phyloP scores from a whole-genome alignment of 768 basidiomycete genomes.

The Lactifluus piperatus region DNA sequence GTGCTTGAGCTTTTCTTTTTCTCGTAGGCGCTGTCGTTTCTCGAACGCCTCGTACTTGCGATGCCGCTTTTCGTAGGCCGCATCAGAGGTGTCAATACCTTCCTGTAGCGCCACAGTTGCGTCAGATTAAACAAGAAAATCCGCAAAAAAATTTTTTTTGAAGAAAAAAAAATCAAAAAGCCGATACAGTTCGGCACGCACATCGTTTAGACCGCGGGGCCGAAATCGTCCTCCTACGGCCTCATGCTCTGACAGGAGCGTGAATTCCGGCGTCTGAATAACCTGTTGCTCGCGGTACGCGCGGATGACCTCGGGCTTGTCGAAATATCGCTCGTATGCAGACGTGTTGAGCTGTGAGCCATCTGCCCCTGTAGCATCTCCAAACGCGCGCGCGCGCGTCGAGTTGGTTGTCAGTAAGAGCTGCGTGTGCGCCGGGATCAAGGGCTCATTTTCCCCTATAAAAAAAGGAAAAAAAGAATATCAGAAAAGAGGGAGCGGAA shows the following conservation, averaged over 20 bases:
- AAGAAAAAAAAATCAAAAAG: background rate
- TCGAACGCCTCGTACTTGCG: slow-evolving; percentile 82
- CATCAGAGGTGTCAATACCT: slow-evolving; percentile 65
- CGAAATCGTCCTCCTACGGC: slow-evolving; percentile 62
- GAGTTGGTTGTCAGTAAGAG: slow-evolving; percentile 74
- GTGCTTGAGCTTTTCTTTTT: slow-evolving; percentile 87
- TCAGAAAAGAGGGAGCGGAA: background rate
- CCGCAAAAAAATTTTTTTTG: too few relatives aligned
- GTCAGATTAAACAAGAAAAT: slow-evolving; percentile 12
- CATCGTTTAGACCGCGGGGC: slow-evolving; percentile 60
- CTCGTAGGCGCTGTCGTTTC: slow-evolving; percentile 74
- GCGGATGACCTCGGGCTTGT: slow-evolving; percentile 65
- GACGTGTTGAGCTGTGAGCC: slow-evolving; percentile 42
- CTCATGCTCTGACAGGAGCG: slow-evolving; percentile 38
- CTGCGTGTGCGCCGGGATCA: slow-evolving; percentile 55
- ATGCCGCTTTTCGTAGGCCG: slow-evolving; percentile 73
- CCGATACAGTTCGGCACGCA: slow-evolving; percentile 32
- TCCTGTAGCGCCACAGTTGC: slow-evolving; percentile 30
- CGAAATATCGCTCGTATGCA: slow-evolving; percentile 67
- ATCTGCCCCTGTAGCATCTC: slow-evolving; percentile 28
- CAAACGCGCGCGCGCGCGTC: slow-evolving; percentile 36
- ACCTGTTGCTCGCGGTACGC: slow-evolving; percentile 57
- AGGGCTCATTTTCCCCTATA: slow-evolving; percentile 60
- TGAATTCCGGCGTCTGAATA: slow-evolving; percentile 75
- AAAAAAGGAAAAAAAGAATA: background rate